These are phyloP conservation scores for Fusarium sp. DNA, from an alignment of 2,329 filamentous ascomycete species.

Conservation along the genomic window DNA sequence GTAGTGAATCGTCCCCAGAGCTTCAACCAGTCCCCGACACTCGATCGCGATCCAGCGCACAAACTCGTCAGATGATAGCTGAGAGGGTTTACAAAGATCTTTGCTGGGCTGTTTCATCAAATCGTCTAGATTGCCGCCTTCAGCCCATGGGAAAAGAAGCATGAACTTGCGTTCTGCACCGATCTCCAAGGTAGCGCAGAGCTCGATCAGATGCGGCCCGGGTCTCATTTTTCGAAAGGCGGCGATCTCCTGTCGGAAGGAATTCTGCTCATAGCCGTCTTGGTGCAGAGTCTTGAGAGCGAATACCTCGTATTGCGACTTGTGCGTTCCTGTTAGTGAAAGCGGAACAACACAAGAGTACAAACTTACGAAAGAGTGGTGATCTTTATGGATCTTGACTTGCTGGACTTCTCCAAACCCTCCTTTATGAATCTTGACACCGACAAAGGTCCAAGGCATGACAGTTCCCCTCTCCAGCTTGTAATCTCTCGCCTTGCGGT, in stretches of 20 bases:
- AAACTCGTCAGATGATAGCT: not conserved
- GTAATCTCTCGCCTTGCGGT: not conserved
- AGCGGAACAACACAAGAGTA: too few species aligned
- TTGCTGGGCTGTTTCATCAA: not conserved
- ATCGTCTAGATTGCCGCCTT: not conserved
- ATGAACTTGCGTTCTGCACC: not conserved
- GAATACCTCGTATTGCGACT: not conserved
- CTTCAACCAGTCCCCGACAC: not conserved
- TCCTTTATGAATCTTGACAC: fast-evolving
- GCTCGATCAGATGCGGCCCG: not conserved
- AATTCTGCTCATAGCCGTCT: not conserved
- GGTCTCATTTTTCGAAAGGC: not conserved
- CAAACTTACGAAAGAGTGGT: constrained; percentile 1
- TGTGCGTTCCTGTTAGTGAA: too few species aligned
- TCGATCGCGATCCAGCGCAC: not conserved
- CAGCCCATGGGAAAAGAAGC: constrained; percentile 13
- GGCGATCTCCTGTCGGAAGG: not conserved
- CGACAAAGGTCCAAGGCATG: not conserved
- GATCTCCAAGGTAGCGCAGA: constrained; percentile 1
- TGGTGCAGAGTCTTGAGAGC: not conserved
- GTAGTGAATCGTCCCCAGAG: not conserved
- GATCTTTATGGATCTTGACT: not conserved
- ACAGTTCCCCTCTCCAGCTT: not conserved
- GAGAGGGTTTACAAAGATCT: fast-evolving
- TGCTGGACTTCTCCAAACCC: not conserved